These are phyloP conservation scores for Xylaria sp. DNA, from an alignment of 2,329 filamentous ascomycete species.

Conservation along the genomic window DNA sequence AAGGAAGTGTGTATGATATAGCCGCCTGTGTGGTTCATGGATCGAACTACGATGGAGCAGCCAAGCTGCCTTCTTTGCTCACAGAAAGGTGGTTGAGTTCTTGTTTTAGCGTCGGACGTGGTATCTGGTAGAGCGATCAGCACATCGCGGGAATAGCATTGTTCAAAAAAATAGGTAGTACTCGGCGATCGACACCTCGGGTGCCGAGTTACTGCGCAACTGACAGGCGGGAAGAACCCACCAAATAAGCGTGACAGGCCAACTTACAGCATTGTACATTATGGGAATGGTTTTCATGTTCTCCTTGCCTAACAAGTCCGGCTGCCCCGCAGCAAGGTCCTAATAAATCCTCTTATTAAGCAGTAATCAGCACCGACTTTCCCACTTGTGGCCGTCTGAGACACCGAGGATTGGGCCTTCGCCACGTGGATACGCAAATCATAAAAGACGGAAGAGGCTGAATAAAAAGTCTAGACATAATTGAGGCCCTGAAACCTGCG, in stretches of 20 bases:
- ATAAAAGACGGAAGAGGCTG: conserved; percentile 18
- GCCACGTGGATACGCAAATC: conserved; percentile 31
- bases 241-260: conserved; percentile 30
- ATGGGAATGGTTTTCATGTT: not conserved
- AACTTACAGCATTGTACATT: not conserved
- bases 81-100: not conserved
- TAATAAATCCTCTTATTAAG: not conserved
- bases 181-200: conserved; percentile 1
- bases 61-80: not conserved
- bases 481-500: conserved; percentile 21
- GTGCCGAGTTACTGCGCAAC: not conserved
- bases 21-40: not conserved
- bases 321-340: conserved; percentile 25
- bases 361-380: conserved; percentile 21
- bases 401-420: conserved; percentile 22
- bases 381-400: conserved; percentile 22
- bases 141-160: not conserved
- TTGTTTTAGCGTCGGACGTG: not conserved
- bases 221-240: conserved; percentile 26
- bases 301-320: not conserved
- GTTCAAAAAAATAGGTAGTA: not conserved
- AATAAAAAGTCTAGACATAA: conserved; percentile 7
- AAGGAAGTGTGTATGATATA: not conserved
- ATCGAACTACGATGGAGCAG: not conserved
- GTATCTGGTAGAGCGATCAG: not conserved